Percentiles rank a stretch among this genome's conserved stretches.
These are phyloP conservation scores for Diaporthe caulivora DNA, from an alignment of 2,329 filamentous ascomycete genomes.

Conservation along the genomic window DNA sequence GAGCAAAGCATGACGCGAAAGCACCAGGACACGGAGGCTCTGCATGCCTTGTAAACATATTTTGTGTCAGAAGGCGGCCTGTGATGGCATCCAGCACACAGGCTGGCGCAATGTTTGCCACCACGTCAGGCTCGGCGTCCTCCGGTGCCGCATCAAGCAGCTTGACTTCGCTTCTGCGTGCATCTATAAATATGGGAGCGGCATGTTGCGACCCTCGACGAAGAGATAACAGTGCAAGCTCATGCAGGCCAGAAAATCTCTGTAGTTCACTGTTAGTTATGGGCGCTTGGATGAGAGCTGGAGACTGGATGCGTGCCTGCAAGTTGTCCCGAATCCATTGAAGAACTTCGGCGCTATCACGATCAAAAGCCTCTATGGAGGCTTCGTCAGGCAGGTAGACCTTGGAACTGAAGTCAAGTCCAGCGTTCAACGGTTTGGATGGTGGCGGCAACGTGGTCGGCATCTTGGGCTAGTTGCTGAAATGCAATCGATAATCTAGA, in stretches of 20 bases:
- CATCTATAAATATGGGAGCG: slow-evolving; percentile 6
- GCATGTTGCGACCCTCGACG: slow-evolving; percentile 12
- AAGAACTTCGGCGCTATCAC: slow-evolving; percentile 8
- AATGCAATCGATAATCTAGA: neutral
- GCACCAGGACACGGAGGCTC: slow-evolving; percentile 18
- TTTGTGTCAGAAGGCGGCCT: slow-evolving; percentile 6
- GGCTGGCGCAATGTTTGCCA: neutral
- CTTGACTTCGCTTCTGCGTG: slow-evolving; percentile 18
- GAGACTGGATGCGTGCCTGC: neutral
- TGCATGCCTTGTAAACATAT: slow-evolving; percentile 5
- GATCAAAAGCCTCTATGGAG: slow-evolving; percentile 23
- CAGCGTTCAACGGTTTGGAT: neutral
- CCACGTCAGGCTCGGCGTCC: slow-evolving; percentile 11
- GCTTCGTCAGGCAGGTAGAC: slow-evolving; percentile 8
- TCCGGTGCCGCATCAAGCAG: slow-evolving; percentile 11
- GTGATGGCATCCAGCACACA: slow-evolving; percentile 13
- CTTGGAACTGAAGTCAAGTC: slow-evolving; percentile 23
- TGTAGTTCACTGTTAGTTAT: neutral
- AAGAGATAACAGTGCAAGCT: slow-evolving; percentile 12
- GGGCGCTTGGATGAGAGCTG: neutral
- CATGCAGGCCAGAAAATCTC: slow-evolving; percentile 8
- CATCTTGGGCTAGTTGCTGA: slow-evolving; percentile 20
- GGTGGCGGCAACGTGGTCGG: slow-evolving; percentile 15
- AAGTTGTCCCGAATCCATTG: slow-evolving; percentile 7
- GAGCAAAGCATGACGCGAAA: slow-evolving; percentile 12